phyloP scores from a whole-genome alignment of 108 stramenopile genomes.

The Ochromonas danica region DNA sequence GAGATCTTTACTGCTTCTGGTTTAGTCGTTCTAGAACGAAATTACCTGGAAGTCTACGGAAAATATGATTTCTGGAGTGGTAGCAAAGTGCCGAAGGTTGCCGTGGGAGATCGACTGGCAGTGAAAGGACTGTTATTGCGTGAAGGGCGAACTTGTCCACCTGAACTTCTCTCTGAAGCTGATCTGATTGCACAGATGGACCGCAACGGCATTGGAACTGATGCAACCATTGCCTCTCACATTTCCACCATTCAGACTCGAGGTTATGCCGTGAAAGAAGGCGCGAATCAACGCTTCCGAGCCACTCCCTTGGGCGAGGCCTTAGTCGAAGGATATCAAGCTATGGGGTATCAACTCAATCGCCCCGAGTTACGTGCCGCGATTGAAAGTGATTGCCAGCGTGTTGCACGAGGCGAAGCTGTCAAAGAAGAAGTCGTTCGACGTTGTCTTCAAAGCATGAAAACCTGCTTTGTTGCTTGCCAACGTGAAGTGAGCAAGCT shows the following conservation, averaged over 20 bases:
- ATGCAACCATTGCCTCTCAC: conserved; percentile 65
- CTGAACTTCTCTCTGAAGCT: conserved; percentile 51
- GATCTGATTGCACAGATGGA: conserved; percentile 61
- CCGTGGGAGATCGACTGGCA: conserved; percentile 29
- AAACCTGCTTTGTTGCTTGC: conserved; percentile 45
- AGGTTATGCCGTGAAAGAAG: conserved; percentile 39
- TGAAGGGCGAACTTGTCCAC: conserved; percentile 52
- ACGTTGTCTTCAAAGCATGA: conserved; percentile 44
- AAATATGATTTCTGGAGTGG: conserved; percentile 52
- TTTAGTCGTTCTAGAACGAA: conserved; percentile 38
- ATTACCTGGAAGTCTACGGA: conserved; percentile 58
- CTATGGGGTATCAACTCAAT: conserved; percentile 89
- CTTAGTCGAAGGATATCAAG: conserved; percentile 85
- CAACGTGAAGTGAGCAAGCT: background rate
- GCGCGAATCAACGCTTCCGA: conserved; percentile 63
- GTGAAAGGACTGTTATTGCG: conserved; percentile 40
- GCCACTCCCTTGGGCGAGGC: conserved; percentile 81
- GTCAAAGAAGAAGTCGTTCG: conserved; percentile 44
- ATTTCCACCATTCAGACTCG: conserved; percentile 56
- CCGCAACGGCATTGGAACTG: conserved; percentile 59
- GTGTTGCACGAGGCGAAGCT: conserved; percentile 38
- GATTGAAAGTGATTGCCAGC: conserved; percentile 42
- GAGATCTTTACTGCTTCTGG: conserved; percentile 64
- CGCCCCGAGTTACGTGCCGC: conserved; percentile 80
- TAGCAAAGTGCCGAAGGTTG: conserved; percentile 42